Base-by-base conservation (phyloP, 257 asterid genomes). In the Parsonsia alboflavescens region DNA sequence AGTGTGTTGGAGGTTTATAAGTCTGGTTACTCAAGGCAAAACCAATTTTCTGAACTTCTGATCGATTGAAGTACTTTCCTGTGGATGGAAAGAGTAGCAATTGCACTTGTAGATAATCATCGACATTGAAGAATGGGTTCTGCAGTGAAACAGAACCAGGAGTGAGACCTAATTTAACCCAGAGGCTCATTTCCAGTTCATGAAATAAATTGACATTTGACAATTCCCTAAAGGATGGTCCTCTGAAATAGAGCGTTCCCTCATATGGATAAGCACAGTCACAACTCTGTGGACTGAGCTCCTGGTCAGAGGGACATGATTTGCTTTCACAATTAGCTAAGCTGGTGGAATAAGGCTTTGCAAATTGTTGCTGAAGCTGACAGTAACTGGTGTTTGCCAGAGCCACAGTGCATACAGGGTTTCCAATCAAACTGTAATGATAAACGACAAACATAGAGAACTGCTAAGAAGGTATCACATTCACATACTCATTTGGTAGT, bases 171-270 rank as follows among this genome's bases (percentile, higher is more conserved):
- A 94, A 86, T 68, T 90, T 91, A 72, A 85, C 81, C 97, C 99
- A 91, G 64, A 94, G 85, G 86, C 96, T 90, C 97, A 91, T 89
- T 81, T 94, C 97, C 70, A 91, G 81, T 66, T 88, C 84, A 78
- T 94, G 97, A 80, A 92, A 91, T 73, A 88, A 62, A 74, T 90
- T 90, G 17, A 79, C 90, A 70, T 88, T 92, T 2, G 99, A 89
- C 61, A 94, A 77, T 70, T 94, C 99, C 75, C 99, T 83, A 81
- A 93, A 93, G 46, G 87, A 77, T 19, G 98, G 97, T 24, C 91
- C 98, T 76, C 98, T 85, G 76, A 93, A 93, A 86, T 90, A 93
- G 44, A 93, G 48, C 13, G 97, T 93, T 64, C 98, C 98, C 82
- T 89, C 84, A 5, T 89, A 93, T 15, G 98, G 97, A 77, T 88